Conservation (phyloP, 495 filamentous ascomycete species). For the Tuber microsphaerosporum region DNA sequence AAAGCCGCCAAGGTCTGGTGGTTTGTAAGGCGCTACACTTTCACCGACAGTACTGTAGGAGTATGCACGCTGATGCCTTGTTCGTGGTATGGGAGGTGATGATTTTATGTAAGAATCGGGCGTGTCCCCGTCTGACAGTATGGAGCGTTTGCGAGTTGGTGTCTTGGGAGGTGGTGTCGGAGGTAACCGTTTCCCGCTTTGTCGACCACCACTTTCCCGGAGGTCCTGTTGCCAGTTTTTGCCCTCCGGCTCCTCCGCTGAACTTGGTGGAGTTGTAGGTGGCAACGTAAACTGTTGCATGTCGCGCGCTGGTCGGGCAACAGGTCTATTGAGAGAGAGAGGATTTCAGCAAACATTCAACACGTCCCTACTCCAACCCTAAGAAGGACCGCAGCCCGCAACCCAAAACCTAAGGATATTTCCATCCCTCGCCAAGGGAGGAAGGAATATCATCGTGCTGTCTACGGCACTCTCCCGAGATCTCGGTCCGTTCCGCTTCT, state of each 20-base stretch:
- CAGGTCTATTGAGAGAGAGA: constrained; percentile 29
- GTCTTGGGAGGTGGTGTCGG: constrained; percentile 39
- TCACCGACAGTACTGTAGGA: constrained; percentile 61
- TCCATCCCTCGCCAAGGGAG: background rate
- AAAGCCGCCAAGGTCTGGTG: constrained; percentile 54
- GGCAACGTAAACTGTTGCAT: constrained; percentile 36
- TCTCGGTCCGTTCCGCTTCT: background rate
- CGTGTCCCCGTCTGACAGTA: constrained; percentile 21
- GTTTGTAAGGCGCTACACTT: constrained; percentile 44
- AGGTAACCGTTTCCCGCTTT: constrained; percentile 19
- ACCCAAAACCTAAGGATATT: background rate
- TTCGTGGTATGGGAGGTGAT: constrained; percentile 41
- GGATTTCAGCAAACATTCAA: constrained; percentile 11
- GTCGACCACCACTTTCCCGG: constrained; percentile 19
- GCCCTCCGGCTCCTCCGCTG: constrained; percentile 35
- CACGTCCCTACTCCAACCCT: background rate
- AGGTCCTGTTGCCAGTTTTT: constrained; percentile 29
- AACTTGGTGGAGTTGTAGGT: constrained; percentile 41
- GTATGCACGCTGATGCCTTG: constrained; percentile 50
- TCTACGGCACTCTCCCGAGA: background rate
- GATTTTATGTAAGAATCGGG: constrained; percentile 35
- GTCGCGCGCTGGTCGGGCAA: constrained; percentile 39
- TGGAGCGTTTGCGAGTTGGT: constrained; percentile 27
- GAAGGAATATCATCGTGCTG: background rate
- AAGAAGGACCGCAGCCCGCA: background rate